phyloP scores from a whole-genome alignment of 1,284 basidiomycete species.

The Cutaneotrichosporon cyanovorans region DNA sequence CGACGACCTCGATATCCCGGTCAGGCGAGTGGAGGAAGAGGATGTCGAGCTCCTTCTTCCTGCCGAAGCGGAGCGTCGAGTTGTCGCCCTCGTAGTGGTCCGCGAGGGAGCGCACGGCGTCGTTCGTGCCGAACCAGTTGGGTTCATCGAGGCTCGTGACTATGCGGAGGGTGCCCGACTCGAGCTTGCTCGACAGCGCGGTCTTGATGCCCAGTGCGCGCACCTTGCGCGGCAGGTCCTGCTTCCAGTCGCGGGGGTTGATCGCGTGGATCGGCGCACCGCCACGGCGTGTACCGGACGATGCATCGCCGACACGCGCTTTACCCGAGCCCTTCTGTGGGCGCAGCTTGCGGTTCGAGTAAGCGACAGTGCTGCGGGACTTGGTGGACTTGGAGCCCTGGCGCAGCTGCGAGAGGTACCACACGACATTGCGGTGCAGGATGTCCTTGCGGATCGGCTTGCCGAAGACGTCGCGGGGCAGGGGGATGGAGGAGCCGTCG shows the following conservation, averaged over 20 bases:
- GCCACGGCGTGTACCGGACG: constrained; percentile 81
- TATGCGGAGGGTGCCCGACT: constrained; percentile 65
- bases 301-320: constrained; percentile 81
- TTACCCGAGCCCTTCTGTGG: constrained; percentile 86
- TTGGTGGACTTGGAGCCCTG: constrained; percentile 61
- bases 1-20: constrained; percentile 17
- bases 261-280: constrained; percentile 89
- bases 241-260: constrained; percentile 82
- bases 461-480: constrained; percentile 57
- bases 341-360: constrained; percentile 79
- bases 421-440: constrained; percentile 84
- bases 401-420: constrained; percentile 78
- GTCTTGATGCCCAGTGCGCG: constrained; percentile 87
- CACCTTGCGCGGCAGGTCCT: constrained; percentile 81
- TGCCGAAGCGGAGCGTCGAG: constrained; percentile 29
- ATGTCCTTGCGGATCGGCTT: constrained; percentile 84
- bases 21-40: constrained; percentile 40
- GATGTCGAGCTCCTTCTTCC: constrained; percentile 29
- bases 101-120: constrained; percentile 28
- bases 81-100: constrained; percentile 35
- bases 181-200: constrained; percentile 72
- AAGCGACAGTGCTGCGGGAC: constrained; percentile 79
- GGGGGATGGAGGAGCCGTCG: constrained; percentile 27
- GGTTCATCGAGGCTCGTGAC: constrained; percentile 63
- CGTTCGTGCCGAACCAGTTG: constrained; percentile 35